phyloP scores from a whole-genome alignment of 225 moss, liverwort and hornwort species.

The Physcomitrellopsis africana region DNA sequence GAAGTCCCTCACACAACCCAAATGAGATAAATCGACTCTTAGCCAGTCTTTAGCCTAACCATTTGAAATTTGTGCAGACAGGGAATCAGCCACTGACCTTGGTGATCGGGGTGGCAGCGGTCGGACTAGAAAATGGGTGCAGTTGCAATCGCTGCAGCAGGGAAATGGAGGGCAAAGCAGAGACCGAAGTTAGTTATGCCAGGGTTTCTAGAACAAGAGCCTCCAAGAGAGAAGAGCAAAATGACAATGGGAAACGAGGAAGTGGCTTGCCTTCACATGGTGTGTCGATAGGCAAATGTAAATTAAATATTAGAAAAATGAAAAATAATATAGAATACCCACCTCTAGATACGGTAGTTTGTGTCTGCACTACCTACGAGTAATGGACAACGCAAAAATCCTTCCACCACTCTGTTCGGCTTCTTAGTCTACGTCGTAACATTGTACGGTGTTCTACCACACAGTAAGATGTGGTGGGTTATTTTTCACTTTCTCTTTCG shows the following conservation, averaged over 20 bases:
- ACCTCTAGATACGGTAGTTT: too few species aligned
- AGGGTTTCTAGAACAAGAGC: conserved; percentile 35
- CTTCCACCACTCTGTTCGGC: too few species aligned
- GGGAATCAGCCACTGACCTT: conserved; percentile 34
- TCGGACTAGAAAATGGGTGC: too few species aligned
- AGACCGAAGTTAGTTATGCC: neutral
- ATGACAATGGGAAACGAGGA: neutral
- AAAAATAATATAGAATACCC: too few species aligned
- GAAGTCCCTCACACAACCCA: conserved; percentile 1
- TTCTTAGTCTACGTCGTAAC: too few species aligned
- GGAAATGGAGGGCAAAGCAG: neutral
- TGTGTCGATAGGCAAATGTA: too few species aligned
- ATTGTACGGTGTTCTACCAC: too few species aligned
- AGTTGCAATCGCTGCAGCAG: conserved; percentile 1
- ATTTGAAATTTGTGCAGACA: neutral
- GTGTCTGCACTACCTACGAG: too few species aligned
- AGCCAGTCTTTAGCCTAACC: neutral
- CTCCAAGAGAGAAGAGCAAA: neutral
- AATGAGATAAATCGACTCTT: neutral
- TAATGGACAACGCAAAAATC: too few species aligned
- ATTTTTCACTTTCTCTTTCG: neutral
- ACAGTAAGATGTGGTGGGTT: neutral
- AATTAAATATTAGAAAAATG: too few species aligned
- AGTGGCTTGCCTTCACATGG: neutral
- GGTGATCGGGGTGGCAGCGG: conserved; percentile 23